Evolutionary conservation across 257 asterid species (phyloP), one percentile per base, ranked within the genome.

Genomic region (Przewalskia tangutica): DNA sequence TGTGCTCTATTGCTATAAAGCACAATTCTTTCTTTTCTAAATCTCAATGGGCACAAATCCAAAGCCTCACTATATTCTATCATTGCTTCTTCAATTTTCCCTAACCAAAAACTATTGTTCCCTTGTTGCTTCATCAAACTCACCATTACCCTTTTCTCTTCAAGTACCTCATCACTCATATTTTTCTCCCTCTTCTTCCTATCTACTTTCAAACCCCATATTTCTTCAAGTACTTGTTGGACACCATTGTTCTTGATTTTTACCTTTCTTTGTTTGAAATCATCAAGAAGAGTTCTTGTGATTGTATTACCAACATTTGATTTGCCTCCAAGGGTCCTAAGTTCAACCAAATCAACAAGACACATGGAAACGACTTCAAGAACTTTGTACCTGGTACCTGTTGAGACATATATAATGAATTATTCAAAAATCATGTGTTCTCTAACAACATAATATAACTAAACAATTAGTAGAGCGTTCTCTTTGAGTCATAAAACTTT

Each of bases 331-430:
- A 93, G 87, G 34, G 70, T 86, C 85, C 83, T 82, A 12, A 93
- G 87, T 85, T 93, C 98, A 38, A 93, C 53, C 85, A 94, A 77
- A 73, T 93, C 98, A 11, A 81, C 70, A n/a, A 93, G 92, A 87
- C 71, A 88, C 58, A 67, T 40, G 2, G 85, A 40, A 56, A 87
- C 86, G n/a, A 79, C 20, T 20, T 86, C 85, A 3, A 88, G 59
- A 11, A 87, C 90, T 56, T 84, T 78, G 85, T 89, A 71, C 89
- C 95, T 84, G 16, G 93, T 90, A 18, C 82, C 84, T 3, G 83
- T 73, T 73, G 13, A 73, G 60, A 48, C 16, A 12, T 73, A 48
- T 48, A 46, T 73, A 20, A 42, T 0, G 3, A 40, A 67, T 34
- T 34, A 65, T 34, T 65, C 34, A 1, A 16, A 34, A 38, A 12